Evolutionary conservation across 129 eudicot genomes (phyloP), one percentile per base, ranked within the genome.

Genomic region (Helichrysum umbraculigerum): DNA sequence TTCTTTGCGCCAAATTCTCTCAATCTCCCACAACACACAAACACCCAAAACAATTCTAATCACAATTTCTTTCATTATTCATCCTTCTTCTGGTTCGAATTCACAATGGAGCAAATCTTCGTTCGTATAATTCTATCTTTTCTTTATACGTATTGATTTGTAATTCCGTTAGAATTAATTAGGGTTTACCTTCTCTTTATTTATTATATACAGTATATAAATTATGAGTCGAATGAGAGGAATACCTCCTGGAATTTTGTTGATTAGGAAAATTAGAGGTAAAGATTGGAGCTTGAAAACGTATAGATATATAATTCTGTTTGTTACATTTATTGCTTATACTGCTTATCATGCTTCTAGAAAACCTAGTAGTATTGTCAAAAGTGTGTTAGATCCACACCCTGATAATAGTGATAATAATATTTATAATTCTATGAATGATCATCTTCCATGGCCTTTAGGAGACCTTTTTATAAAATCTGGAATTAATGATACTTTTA

Each of bases 341-440:
- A 64, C 97, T 56, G 65, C 92, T 37, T 93, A 90, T 81, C 98
- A 93, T 68, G 98, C 97, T 57, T 90, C 97, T 0, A 83, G 98
- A 60, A 93, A 93, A 76, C 97, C 98, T 30, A 90, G 88, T 42
- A 90, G 98, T 74, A 88, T 93, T 35, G 91, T 90, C 1, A 93
- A 93, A 75, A 87, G 93, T 76, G 97, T 90, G 15, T 78, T 93
- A 44, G 81, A 90, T 81, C 92, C 93, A 9, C 60, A 65, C 42
- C 86, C 80, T 0, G 4, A 5, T 32, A 67, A 66, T 66, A 25
- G 1, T 61, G 65, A 59, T 7, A 17, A 54, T 50, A 1, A 61
- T 12, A 4, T 32, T 15, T 6, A 30, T 0, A 44, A 69, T 14
- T 33, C 66, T 1, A 16, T 11, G 3, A 50, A 29, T 22, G 64